Base-by-base conservation (phyloP, 2,329 filamentous ascomycete genomes). In the Rutstroemia sp. region DNA sequence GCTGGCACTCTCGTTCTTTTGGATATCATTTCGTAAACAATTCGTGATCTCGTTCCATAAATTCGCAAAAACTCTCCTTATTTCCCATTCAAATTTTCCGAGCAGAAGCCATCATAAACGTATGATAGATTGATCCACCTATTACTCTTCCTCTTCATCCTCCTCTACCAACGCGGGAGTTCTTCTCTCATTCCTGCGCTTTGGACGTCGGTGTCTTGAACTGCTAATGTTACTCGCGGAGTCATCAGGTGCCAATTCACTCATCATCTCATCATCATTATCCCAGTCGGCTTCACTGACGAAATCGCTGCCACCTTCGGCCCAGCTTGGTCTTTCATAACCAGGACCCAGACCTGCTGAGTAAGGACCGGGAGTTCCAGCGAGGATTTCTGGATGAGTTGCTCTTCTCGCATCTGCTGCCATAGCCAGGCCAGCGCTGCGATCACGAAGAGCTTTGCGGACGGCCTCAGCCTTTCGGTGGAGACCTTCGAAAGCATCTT, bases 401-500 rank as follows among this genome's bases (percentile, higher is more conserved):
- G 61, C 59, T 21, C 64, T 59, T 54, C 69, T 54, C 2, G 63
- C 62, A 46, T 70, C 67, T 23, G 68, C 52, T 37, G 66, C 65
- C 62, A 70, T 65, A 1, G 65, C 61, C 4, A 97, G 76, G 1
- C 90, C 92, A 0, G 90, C 90, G 14, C 86, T 85, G 42, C 92
- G 87, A 69, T 94, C 88, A 5, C 92, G 86, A 5, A 97, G 78
- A 0, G 86, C 82, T 21, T 82, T 85, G 5, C 92, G 85, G 16
- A 96, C 88, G 18, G 78, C 72, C 73, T 96, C 91, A 2, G 92
- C 92, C 66, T 86, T 87, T 63, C 83, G 81, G 69, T 97, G 92
- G n/a, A 97, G 78, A 27, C 83, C 84, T 73, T 97, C 92, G 65
- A 97, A 96, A 0, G 92, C 91, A 68, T 96, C 90, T 71, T 97